These are phyloP conservation scores for Bauhinia variegata DNA, from an alignment of 306 rosid genomes.

Conservation along the genomic window DNA sequence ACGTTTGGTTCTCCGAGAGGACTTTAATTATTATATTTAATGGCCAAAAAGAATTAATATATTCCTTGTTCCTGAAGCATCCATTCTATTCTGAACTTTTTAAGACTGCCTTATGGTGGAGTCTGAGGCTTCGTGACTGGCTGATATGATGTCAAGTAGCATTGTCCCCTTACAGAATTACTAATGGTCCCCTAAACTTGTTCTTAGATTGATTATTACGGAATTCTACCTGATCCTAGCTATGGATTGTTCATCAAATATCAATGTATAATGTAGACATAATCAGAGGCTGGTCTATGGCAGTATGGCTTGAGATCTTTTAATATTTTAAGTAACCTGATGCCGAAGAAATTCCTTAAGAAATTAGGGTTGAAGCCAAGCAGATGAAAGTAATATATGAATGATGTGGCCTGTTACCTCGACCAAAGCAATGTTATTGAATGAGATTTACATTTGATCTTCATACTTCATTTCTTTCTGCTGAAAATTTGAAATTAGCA, in stretches of 20 bases:
- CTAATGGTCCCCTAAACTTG: not conserved
- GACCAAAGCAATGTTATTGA: slow-evolving; percentile 9
- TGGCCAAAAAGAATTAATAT: no score
- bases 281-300: not conserved
- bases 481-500: slow-evolving; percentile 31
- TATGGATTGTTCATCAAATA: not conserved
- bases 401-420: not conserved
- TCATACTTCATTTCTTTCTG: not conserved
- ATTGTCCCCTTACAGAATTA: slow-evolving; percentile 1
- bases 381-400: slow-evolving; percentile 3
- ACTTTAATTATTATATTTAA: not conserved
- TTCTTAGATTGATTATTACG: slow-evolving; percentile 15
- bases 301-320: slow-evolving; percentile 13
- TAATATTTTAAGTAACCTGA: not conserved
- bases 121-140: slow-evolving; percentile 10
- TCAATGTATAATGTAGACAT: not conserved
- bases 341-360: not conserved
- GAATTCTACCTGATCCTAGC: slow-evolving; percentile 14
- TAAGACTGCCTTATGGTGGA: slow-evolving; percentile 2
- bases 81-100: not conserved
- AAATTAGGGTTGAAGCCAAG: not conserved
- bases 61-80: not conserved
- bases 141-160: not conserved
- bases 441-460: slow-evolving; percentile 1
- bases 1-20: not conserved